These are phyloP conservation scores for Wallacemonas sp. DNA, from an alignment of 208 protist species.

Conservation along the genomic window DNA sequence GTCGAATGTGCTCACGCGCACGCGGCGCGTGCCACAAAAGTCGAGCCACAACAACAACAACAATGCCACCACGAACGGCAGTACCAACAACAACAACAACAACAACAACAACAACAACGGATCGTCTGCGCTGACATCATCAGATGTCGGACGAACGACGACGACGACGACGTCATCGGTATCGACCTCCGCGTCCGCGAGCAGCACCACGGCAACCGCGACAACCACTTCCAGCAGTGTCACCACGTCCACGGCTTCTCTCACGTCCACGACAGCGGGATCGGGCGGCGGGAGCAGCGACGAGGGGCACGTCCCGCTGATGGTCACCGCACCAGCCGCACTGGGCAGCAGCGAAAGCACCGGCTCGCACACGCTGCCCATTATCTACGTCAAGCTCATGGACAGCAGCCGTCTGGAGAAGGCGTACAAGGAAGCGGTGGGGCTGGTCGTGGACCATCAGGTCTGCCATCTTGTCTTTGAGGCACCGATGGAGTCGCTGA, in stretches of 20 bases:
- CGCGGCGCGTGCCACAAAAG: too few species aligned
- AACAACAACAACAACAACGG: too few species aligned
- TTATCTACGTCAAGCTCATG: slow-evolving; percentile 74
- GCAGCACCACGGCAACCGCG: background rate
- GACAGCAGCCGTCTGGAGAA: slow-evolving; percentile 60
- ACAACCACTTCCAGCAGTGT: too few species aligned
- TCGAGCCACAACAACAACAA: background rate
- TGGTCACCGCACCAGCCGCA: slow-evolving; percentile 4
- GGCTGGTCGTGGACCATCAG: slow-evolving; percentile 67
- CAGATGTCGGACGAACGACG: too few species aligned
- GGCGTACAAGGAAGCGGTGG: slow-evolving; percentile 73
- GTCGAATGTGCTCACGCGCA: slow-evolving; percentile 5
- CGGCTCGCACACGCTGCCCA: slow-evolving; percentile 28
- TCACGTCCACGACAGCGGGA: too few species aligned
- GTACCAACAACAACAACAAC: too few species aligned
- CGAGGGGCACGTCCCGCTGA: slow-evolving; percentile 20
- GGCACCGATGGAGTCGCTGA: slow-evolving; percentile 66
- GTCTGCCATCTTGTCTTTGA: slow-evolving; percentile 78
- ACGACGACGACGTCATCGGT: too few species aligned
- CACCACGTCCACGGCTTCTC: too few species aligned
- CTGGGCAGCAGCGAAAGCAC: slow-evolving; percentile 29
- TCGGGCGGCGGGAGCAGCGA: too few species aligned
- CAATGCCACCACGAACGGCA: slow-evolving; percentile 30
- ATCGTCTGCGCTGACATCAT: too few species aligned
- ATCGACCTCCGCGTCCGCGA: slow-evolving; percentile 25